Percentiles rank a stretch among this genome's conserved stretches.
Conservation (phyloP, 2,329 filamentous ascomycete species). For the Exophiala sideris region DNA sequence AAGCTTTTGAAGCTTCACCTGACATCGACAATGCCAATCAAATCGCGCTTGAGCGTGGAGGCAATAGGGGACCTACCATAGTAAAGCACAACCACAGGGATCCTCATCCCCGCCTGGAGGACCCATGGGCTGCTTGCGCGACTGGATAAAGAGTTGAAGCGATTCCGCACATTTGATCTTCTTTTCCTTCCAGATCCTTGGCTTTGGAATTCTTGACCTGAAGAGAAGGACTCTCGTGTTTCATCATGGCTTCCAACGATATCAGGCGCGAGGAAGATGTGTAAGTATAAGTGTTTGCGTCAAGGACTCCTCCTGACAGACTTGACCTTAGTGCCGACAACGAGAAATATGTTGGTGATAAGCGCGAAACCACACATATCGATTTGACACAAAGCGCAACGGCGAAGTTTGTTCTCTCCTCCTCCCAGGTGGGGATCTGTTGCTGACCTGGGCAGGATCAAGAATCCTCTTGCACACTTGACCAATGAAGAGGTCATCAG, state of each 20-base stretch:
- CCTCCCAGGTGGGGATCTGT: neutral
- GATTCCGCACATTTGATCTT: neutral
- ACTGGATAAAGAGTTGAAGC: neutral
- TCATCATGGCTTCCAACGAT: neutral
- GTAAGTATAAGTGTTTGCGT: neutral
- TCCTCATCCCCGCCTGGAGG: neutral
- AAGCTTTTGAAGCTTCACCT: neutral
- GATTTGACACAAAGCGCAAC: neutral
- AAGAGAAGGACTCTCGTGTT: neutral
- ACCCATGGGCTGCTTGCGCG: neutral
- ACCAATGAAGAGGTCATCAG: constrained; percentile 21
- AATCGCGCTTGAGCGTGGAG: neutral
- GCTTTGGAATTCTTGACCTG: neutral
- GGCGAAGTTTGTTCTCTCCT: neutral
- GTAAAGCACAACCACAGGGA: neutral
- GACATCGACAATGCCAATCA: neutral
- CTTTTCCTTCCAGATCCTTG: neutral
- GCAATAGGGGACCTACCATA: neutral
- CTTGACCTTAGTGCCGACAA: neutral
- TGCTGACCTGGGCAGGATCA: constrained; percentile 18
- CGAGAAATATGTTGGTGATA: constrained; percentile 1
- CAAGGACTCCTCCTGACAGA: neutral
- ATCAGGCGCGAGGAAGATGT: neutral
- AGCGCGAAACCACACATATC: neutral
- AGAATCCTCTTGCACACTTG: constrained; percentile 28